A percentile compares a stretch with the other conserved stretches of the same genome.
phyloP scores from a whole-genome alignment of 2,329 filamentous ascomycete genomes.

The Fusarium armeniacum region DNA sequence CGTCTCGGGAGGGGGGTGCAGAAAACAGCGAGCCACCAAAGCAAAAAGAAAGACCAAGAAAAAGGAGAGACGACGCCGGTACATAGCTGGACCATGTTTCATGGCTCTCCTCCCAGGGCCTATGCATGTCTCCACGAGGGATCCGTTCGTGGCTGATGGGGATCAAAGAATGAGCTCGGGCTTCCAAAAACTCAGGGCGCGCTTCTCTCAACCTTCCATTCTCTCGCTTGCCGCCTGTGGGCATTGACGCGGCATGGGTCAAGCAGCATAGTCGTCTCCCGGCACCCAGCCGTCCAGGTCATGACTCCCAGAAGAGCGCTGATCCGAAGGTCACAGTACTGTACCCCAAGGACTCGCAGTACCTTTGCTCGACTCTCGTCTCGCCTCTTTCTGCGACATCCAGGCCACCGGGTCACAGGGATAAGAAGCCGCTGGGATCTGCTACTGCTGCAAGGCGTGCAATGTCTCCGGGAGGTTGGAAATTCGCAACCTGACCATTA shows the following conservation, averaged over 20 bases:
- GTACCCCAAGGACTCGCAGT: slow-evolving; percentile 7
- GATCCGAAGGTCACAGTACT: slow-evolving; percentile 17
- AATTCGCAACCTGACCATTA: slow-evolving; percentile 24
- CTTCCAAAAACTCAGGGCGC: slow-evolving; percentile 37
- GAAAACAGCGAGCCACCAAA: slow-evolving; percentile 38
- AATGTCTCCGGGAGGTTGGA: slow-evolving; percentile 42
- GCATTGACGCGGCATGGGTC: slow-evolving; percentile 34
- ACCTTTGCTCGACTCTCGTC: slow-evolving; percentile 24
- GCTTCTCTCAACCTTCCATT: slow-evolving; percentile 38
- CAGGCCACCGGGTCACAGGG: slow-evolving; percentile 44
- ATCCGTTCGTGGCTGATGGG: slow-evolving; percentile 31
- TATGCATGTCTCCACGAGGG: slow-evolving; percentile 44
- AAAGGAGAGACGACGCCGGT: slow-evolving; percentile 37
- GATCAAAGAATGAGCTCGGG: slow-evolving; percentile 35
- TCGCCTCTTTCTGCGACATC: slow-evolving; percentile 35
- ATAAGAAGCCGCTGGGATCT: slow-evolving; percentile 41
- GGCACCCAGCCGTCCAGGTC: slow-evolving; percentile 18
- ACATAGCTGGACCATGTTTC: slow-evolving; percentile 45
- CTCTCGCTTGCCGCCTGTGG: slow-evolving; percentile 32
- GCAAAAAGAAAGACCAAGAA: slow-evolving; percentile 25
- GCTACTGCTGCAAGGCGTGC: slow-evolving; percentile 36
- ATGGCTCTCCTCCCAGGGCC: slow-evolving; percentile 41
- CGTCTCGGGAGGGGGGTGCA: slow-evolving; percentile 31
- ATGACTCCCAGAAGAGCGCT: slow-evolving; percentile 29
- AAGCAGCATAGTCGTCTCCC: slow-evolving; percentile 10